Base-by-base conservation (phyloP, 805 yeast genomes). In the Lipomyces orientalis region DNA sequence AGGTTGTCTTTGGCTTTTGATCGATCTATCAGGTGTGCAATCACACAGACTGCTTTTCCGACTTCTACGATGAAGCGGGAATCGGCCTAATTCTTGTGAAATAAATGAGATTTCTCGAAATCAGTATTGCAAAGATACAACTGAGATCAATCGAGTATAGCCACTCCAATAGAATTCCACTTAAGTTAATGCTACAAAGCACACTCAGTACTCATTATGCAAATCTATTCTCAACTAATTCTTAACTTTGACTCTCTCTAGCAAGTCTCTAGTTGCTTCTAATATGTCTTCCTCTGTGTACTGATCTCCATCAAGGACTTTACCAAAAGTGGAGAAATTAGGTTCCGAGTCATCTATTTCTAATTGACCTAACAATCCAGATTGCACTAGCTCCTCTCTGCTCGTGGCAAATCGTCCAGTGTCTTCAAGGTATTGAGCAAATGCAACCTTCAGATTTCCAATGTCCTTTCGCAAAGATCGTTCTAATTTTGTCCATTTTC, bases 381-480 rank as follows among this genome's bases (percentile, higher is more conserved):
- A 62, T 4, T 54, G 19, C 14, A 7, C 19, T 16, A 72, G 64
- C 29, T 68, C 73, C 22, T 70, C 64, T 25, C 46, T 22, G 16
- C 62, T 60, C 22, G 7, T 33, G 4, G 75, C 65, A 16, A 54
- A 12, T 16, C 25, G 39, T 14, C 70, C 69, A n/a, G 63, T 55
- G 8, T 66, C 67, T 6, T 56, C 55, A 14, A 52, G 25, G 22
- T 58, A 67, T 9, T 62, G 56, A 19, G 69, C 12, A 60, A 64
- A 72, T 12, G 69, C 72, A 19, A 54, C 54, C 64, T 70, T 72
- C n/a, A 70, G 34, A 12, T 39, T 37, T 33, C 64, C 67, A 12
- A 64, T 61, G 33, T 61, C 57, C 37, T 57, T 62, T 12, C 74
- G 67, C 14, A 70, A 43, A 9, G 56, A 25, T 1, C 71, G 62